phyloP scores from a whole-genome alignment of 2,329 filamentous ascomycete genomes.

The Albophoma yamanashiensis region DNA sequence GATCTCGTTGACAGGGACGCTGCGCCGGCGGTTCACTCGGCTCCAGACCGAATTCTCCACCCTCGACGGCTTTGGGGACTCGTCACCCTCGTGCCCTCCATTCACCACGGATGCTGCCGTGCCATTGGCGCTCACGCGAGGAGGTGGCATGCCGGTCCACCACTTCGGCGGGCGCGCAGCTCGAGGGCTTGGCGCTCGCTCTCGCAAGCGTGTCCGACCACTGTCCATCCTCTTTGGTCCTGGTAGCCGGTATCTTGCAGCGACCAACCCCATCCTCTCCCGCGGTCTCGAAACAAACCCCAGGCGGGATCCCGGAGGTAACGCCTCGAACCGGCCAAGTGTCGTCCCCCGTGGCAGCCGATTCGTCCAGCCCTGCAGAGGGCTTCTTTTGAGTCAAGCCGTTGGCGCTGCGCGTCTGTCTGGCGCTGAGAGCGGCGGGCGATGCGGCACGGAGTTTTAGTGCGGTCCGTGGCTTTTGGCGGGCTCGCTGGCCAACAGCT shows the following conservation, averaged over 20 bases:
- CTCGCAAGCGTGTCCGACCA: neutral
- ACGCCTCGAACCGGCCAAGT: slow-evolving; percentile 18
- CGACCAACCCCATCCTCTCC: neutral
- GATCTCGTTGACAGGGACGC: slow-evolving; percentile 9
- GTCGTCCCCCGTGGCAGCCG: slow-evolving; percentile 3
- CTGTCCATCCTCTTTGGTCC: neutral
- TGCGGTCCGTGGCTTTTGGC: neutral
- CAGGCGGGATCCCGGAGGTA: slow-evolving; percentile 15
- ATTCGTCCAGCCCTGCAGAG: neutral
- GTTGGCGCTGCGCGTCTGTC: slow-evolving; percentile 6
- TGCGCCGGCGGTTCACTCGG: slow-evolving; percentile 24
- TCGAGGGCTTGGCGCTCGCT: slow-evolving; percentile 5
- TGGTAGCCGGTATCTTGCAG: neutral
- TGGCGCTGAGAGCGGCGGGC: neutral
- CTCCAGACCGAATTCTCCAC: slow-evolving; percentile 24
- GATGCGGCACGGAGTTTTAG: neutral
- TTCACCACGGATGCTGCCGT: slow-evolving; percentile 19
- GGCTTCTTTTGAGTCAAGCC: slow-evolving; percentile 1
- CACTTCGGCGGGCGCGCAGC: slow-evolving; percentile 12
- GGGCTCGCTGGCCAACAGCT: neutral
- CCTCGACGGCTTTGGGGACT: slow-evolving; percentile 8
- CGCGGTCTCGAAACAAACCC: slow-evolving; percentile 9
- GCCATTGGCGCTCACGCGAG: slow-evolving; percentile 21
- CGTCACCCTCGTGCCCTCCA: slow-evolving; percentile 18
- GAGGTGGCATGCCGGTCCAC: slow-evolving; percentile 15